Evolutionary conservation across 768 basidiomycete species (phyloP).

Genomic region (Arthromyces matolae): DNA sequence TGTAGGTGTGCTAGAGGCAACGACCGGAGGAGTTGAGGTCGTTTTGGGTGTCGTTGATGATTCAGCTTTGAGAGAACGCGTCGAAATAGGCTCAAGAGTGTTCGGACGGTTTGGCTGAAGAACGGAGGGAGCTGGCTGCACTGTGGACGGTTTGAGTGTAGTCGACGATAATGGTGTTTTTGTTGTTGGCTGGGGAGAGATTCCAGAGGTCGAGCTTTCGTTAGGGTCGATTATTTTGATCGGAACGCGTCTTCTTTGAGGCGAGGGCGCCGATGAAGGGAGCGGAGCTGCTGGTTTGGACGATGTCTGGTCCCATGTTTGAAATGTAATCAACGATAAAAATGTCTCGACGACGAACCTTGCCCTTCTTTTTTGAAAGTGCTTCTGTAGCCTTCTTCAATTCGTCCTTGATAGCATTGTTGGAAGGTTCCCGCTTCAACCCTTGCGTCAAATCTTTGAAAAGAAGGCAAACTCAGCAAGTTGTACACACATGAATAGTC

Average conservation of each 20-base stretch:
- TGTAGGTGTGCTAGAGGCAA: slow-evolving; percentile 3
- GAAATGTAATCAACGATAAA: background rate
- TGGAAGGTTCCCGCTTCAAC: slow-evolving; percentile 58
- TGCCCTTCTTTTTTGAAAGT: slow-evolving; percentile 34
- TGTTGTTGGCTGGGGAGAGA: too few relatives aligned
- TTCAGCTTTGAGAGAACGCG: slow-evolving; percentile 26
- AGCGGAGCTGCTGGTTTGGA: background rate
- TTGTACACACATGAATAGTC: slow-evolving; percentile 9
- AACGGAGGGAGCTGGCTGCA: too few relatives aligned
- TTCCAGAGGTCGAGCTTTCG: background rate
- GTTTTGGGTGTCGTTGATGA: slow-evolving; percentile 2
- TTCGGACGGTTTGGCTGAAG: slow-evolving; percentile 2
- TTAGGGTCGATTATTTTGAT: slow-evolving; percentile 13
- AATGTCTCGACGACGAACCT: slow-evolving; percentile 21
- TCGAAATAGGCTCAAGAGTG: slow-evolving; percentile 36
- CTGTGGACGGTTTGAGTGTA: too few relatives aligned
- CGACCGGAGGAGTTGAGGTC: slow-evolving; percentile 11
- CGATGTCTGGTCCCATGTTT: background rate
- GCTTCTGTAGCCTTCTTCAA: slow-evolving; percentile 45
- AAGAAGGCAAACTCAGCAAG: background rate
- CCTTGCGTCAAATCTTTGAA: slow-evolving; percentile 52
- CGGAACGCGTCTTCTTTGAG: slow-evolving; percentile 16
- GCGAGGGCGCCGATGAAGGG: background rate
- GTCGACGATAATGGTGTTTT: too few relatives aligned
- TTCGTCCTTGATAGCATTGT: slow-evolving; percentile 61